Evolutionary conservation across 2,329 filamentous ascomycete genomes (phyloP).

Genomic region (Boeremia lycopersici): DNA sequence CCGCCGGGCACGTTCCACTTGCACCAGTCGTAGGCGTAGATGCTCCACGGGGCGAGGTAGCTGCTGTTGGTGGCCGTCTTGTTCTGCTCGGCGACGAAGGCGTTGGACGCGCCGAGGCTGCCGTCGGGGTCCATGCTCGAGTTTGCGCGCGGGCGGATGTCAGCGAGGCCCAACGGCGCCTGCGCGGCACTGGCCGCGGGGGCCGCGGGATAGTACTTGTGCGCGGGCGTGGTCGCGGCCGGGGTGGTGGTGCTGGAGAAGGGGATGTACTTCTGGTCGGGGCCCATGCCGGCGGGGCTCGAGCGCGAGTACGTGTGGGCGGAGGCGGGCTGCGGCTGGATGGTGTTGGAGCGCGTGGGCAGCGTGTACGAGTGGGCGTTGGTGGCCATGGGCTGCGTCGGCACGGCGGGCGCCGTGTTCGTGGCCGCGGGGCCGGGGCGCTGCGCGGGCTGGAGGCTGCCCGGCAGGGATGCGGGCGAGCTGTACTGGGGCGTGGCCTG

Average conservation of each 20-base stretch:
- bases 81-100: conserved; percentile 68
- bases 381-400: conserved; percentile 59
- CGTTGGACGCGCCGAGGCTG: conserved; percentile 60
- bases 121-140: conserved; percentile 76
- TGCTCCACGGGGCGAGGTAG: conserved; percentile 90
- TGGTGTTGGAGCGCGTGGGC: conserved; percentile 69
- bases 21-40: conserved; percentile 99
- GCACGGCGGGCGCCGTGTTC: conserved; percentile 64
- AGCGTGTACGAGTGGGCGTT: conserved; percentile 66
- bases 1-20: conserved; percentile 83
- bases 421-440: conserved; percentile 60
- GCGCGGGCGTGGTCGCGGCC: conserved; percentile 51
- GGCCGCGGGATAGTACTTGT: conserved; percentile 64
- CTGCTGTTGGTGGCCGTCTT: conserved; percentile 79
- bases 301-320: conserved; percentile 75
- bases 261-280: conserved; percentile 67
- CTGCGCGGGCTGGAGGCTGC: conserved; percentile 62
- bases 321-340: conserved; percentile 57
- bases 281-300: conserved; percentile 71
- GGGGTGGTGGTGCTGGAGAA: too few species aligned
- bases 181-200: conserved; percentile 71
- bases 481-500: conserved; percentile 60
- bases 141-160: conserved; percentile 87
- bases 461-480: conserved; percentile 57
- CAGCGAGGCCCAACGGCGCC: conserved; percentile 86